Evolutionary conservation across 352 stramenopile genomes (phyloP).

Genomic region (Thraustotheca clavata): DNA sequence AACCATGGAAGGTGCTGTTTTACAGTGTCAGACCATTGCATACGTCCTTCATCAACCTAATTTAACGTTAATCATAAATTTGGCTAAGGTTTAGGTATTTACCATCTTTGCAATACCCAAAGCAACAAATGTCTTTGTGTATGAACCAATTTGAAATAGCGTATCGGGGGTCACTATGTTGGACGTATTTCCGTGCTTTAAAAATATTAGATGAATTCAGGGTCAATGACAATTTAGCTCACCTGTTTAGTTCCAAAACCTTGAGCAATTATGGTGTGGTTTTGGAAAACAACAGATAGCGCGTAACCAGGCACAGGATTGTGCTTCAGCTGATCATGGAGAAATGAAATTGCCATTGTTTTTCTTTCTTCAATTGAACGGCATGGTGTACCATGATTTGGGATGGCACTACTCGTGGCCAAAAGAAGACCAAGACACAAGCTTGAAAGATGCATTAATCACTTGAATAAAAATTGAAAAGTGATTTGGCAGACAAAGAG

Average conservation of each 20-base stretch:
- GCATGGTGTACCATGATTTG: too few species aligned
- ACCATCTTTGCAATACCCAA: slow-evolving; percentile 29
- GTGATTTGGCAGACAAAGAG: too few species aligned
- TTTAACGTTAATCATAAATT: not conserved
- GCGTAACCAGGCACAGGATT: not conserved
- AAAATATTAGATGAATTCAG: not conserved
- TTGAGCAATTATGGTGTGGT: not conserved
- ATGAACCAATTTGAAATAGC: slow-evolving; percentile 60
- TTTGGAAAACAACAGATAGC: slow-evolving; percentile 7
- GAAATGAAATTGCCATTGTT: not conserved
- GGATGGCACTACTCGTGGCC: too few species aligned
- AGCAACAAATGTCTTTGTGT: slow-evolving; percentile 57
- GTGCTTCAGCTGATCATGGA: not conserved
- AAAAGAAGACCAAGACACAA: too few species aligned
- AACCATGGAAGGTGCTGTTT: slow-evolving; percentile 46
- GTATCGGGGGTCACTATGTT: slow-evolving; percentile 33
- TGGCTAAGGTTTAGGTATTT: not conserved
- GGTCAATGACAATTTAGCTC: not conserved
- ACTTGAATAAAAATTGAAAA: too few species aligned
- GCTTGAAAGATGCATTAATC: too few species aligned
- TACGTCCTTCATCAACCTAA: slow-evolving; percentile 40
- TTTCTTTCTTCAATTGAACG: not conserved
- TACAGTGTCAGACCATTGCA: slow-evolving; percentile 45
- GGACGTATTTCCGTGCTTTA: not conserved
- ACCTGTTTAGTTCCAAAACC: slow-evolving; percentile 8